A percentile compares a stretch with the other conserved stretches of the same genome.
Evolutionary conservation across 768 basidiomycete genomes (phyloP).

Genomic region (Nidularia pulvinata): DNA sequence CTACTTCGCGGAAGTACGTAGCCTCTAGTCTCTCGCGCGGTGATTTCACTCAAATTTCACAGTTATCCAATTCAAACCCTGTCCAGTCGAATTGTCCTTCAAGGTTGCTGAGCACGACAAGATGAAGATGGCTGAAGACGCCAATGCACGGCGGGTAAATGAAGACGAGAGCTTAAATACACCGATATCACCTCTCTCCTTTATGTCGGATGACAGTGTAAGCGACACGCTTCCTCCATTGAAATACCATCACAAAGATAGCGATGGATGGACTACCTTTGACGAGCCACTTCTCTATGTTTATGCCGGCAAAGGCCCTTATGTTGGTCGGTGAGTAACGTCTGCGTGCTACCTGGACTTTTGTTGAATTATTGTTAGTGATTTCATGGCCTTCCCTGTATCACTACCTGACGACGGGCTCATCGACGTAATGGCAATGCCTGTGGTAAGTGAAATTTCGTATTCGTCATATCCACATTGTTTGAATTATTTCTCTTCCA

Average conservation of each 20-base stretch:
- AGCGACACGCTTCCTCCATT: conserved; percentile 40
- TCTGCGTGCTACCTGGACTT: no score
- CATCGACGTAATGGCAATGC: conserved; percentile 72
- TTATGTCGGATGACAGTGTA: conserved; percentile 6
- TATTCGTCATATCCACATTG: background rate
- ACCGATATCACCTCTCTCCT: conserved; percentile 4
- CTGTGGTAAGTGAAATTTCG: conserved; percentile 40
- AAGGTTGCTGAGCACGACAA: conserved; percentile 76
- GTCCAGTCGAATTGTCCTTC: conserved; percentile 69
- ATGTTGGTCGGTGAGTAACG: conserved; percentile 54
- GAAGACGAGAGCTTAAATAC: conserved; percentile 1
- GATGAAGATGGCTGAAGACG: conserved; percentile 58
- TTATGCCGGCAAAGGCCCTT: conserved; percentile 81
- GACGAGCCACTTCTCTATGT: conserved; percentile 69
- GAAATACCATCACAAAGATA: conserved; percentile 36
- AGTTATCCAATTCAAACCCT: conserved; percentile 65
- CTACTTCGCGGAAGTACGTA: conserved; percentile 66
- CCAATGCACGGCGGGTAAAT: conserved; percentile 20
- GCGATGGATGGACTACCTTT: conserved; percentile 71
- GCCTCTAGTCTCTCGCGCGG: conserved; percentile 1
- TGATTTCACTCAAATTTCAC: conserved; percentile 1
- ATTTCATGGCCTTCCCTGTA: conserved; percentile 84
- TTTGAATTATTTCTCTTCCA: conserved; percentile 12
- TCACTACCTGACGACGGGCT: conserved; percentile 78
- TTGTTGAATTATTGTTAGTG: conserved; percentile 30